Evolutionary conservation across 1,284 basidiomycete species (phyloP).

Genomic region (Hortiboletus rubellus): DNA sequence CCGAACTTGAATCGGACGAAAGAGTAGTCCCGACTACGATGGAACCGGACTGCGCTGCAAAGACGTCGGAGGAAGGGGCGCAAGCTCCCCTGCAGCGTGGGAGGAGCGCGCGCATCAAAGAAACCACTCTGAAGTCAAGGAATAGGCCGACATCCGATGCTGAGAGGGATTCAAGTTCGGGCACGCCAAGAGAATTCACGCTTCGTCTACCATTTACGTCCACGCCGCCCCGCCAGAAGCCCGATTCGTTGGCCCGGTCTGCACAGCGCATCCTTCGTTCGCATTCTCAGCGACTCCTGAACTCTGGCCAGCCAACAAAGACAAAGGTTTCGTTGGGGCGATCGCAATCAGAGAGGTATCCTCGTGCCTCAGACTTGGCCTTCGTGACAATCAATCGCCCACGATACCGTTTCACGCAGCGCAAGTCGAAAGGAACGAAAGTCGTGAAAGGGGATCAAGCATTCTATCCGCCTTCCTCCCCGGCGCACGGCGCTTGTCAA

Average conservation of each 20-base stretch:
- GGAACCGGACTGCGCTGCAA: neutral
- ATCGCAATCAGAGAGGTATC: constrained; percentile 26
- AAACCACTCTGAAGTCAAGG: constrained; percentile 12
- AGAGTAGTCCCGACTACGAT: neutral
- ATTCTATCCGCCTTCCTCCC: neutral
- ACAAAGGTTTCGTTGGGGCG: constrained; percentile 20
- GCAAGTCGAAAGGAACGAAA: constrained; percentile 16
- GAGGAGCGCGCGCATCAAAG: constrained; percentile 31
- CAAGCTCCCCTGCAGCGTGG: constrained; percentile 14
- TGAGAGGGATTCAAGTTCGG: neutral
- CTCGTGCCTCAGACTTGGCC: constrained; percentile 27
- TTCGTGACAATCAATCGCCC: constrained; percentile 33
- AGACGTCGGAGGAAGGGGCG: neutral
- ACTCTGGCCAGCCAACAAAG: neutral
- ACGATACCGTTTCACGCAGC: constrained; percentile 25
- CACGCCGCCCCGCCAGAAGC: constrained; percentile 14
- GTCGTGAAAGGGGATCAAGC: neutral
- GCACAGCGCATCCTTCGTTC: constrained; percentile 36
- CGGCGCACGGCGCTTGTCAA: neutral
- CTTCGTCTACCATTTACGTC: constrained; percentile 30
- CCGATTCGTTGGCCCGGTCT: constrained; percentile 7
- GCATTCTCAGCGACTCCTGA: constrained; percentile 31
- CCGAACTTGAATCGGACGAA: neutral
- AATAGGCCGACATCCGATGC: neutral
- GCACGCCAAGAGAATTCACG: constrained; percentile 17